phyloP scores from a whole-genome alignment of 768 basidiomycete genomes.

The Rhodotorula taiwanensis region DNA sequence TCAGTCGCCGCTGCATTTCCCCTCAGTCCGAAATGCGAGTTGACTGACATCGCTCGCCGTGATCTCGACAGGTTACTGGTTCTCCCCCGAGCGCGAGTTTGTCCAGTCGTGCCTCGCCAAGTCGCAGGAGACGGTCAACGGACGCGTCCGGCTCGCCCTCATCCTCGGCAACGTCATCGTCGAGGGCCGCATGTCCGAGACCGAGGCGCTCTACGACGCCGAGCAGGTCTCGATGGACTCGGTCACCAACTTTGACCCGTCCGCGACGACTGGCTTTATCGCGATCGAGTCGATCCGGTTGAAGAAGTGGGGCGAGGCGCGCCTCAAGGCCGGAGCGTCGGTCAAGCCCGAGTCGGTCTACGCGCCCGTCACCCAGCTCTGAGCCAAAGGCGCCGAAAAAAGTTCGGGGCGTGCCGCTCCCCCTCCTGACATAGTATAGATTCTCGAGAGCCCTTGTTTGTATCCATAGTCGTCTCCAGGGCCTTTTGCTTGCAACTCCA shows the following conservation, averaged over 20 bases:
- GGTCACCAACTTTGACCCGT: conserved; percentile 94
- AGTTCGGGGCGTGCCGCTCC: too few species aligned
- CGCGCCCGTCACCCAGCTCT: conserved; percentile 25
- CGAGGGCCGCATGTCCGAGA: conserved; percentile 76
- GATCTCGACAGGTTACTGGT: conserved; percentile 59
- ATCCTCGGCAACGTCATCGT: conserved; percentile 95
- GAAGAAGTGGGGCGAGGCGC: conserved; percentile 35
- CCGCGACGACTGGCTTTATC: conserved; percentile 67
- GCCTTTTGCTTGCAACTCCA: too few species aligned
- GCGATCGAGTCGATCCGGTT: conserved; percentile 95
- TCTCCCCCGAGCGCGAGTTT: conserved; percentile 98
- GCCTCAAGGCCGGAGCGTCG: conserved; percentile 20
- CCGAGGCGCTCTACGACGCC: conserved; percentile 88
- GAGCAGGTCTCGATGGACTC: conserved; percentile 97
- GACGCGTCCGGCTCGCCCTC: conserved; percentile 76
- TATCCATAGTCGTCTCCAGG: too few species aligned
- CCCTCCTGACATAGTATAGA: too few species aligned
- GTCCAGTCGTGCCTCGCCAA: conserved; percentile 81
- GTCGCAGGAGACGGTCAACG: conserved; percentile 94
- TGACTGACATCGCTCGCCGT: background rate
- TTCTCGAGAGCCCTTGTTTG: too few species aligned
- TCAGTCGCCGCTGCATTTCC: background rate
- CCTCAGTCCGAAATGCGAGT: background rate
- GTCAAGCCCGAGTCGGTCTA: conserved; percentile 37
- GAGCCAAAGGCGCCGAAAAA: background rate